Base-by-base conservation (phyloP, 495 filamentous ascomycete species). In the Aspergillus bridgeri region DNA sequence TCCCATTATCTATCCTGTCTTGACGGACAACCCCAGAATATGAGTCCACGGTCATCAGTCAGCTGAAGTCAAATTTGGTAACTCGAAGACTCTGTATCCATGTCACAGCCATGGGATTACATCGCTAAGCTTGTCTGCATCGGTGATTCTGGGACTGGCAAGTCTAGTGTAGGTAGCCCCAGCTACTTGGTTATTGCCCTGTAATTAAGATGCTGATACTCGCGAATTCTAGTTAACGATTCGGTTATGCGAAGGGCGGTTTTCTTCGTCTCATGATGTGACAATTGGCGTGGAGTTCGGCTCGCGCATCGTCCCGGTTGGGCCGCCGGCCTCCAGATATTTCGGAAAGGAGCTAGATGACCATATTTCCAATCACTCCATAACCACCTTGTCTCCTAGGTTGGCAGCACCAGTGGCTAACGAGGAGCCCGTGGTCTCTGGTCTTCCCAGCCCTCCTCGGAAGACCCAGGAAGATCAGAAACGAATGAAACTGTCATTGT, bases 251-350 rank as follows among this genome's bases (percentile, higher is more conserved):
- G 93, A 98, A 82, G 93, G 92, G 54, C 92, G 93, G 64, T 98
- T 98, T 79, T 89, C 88, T 53, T 80, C 89, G 27, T 83, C 91
- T 63, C 94, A 97, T 77, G 91, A 97, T 77, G 94, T 98, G 45
- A 98, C 94, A 24, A 97, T 98, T 64, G 94, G 94, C 56, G 94
- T 98, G 22, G 94, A 98, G 70, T 97, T 98, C 74, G 94, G 92
- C 55, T 93, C 89, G 27, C 86, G 93, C 55, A 91, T 97, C 63
- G 91, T 98, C 27, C 88, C 92, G 55, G 91, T 96, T 53, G 92
- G 92, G 0, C 89, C 90, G 27, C 92, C 93, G 33, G 66, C 78
- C 29, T 70, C 72, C 25, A 62, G 65, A 52, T 60, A 66, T 53
- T 62, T 81, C 56, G 70, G 67, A 58, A 73, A 81, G 64, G 72